Base-by-base conservation (phyloP, 305 asterid genomes). In the Solanum aculeatissimum region DNA sequence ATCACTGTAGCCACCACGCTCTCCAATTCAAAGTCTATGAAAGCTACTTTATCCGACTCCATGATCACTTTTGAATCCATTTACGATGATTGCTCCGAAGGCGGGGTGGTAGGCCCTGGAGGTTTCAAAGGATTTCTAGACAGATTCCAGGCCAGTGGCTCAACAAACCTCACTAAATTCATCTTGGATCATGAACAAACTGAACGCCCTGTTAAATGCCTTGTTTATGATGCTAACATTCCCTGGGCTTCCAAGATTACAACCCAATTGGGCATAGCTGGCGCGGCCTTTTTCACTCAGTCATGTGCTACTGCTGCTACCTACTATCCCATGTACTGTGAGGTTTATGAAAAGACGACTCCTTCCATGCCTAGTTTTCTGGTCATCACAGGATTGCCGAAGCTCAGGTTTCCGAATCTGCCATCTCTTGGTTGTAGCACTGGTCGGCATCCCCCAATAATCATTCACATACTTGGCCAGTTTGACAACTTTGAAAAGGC, bases 161-260 rank as follows among this genome's bases (percentile, higher is more conserved):
- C 90, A 57, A 84, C 27, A 78, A 91, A 87, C 85, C 85, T 91
- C 88, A 85, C 80, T 13, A 60, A 84, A 9, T 80, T 92, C 89
- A 84, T 91, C 19, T 62, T 3, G 70, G 86, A 83, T 42, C 85
- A 71, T 25, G 86, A 71, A 79, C 88, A 80, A 55, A 86, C 91
- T 47, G 86, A 89, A 16, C 71, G 35, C 63, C 92, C 92, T 9
- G 90, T 92, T 38, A 91, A 88, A 66, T 91, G 94, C 85, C 57
- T 92, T 2, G 86, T 92, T 66, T 90, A 90, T 85, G 95, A 91
- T 88, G 94, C 89, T n/a, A 91, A 91, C 38, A 89, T 90, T 84
- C 80, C 88, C 29, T 90, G 94, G 93, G 91, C 92, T 82, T 88
- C 90, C 27, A 80, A 55, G 19, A 89, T 88, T 40, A 92, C 91